phyloP scores from a whole-genome alignment of 371 early-diverging fungal species.

The Coemansia sp. region DNA sequence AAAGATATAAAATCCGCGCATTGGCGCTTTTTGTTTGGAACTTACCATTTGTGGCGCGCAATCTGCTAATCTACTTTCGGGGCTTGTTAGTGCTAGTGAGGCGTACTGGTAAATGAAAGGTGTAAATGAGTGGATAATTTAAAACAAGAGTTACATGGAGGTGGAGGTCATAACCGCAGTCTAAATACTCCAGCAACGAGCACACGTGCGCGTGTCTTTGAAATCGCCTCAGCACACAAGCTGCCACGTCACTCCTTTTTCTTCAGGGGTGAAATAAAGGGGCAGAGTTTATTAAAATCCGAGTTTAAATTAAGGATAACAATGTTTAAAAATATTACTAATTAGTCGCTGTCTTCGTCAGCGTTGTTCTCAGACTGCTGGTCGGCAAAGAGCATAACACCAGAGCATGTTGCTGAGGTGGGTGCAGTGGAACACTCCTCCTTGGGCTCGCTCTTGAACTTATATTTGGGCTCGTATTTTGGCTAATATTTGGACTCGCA shows the following conservation, averaged over 20 bases:
- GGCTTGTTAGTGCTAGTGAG: background rate
- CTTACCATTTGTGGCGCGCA: background rate
- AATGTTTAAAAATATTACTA: background rate
- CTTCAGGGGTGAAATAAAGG: background rate
- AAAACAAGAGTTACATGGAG: background rate
- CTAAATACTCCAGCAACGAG: background rate
- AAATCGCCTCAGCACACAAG: background rate
- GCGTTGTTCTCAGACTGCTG: background rate
- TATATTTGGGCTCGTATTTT: background rate
- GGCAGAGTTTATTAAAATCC: background rate
- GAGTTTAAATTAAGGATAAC: background rate
- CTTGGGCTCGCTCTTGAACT: conserved; percentile 3
- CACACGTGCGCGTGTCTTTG: background rate
- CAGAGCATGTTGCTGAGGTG: background rate
- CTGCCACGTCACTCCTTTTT: background rate
- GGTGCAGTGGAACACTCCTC: background rate
- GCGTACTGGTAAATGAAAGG: background rate
- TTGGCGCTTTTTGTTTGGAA: background rate
- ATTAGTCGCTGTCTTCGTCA: conserved; percentile 1
- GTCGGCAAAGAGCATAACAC: background rate
- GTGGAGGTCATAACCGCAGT: background rate
- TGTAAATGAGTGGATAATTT: background rate
- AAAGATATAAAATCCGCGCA: background rate
- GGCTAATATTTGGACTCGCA: background rate
- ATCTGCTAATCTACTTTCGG: background rate